Percentiles rank a stretch among this genome's conserved stretches.
Evolutionary conservation across 768 basidiomycete species (phyloP).

Genomic region (Aureoboletus auriporus): DNA sequence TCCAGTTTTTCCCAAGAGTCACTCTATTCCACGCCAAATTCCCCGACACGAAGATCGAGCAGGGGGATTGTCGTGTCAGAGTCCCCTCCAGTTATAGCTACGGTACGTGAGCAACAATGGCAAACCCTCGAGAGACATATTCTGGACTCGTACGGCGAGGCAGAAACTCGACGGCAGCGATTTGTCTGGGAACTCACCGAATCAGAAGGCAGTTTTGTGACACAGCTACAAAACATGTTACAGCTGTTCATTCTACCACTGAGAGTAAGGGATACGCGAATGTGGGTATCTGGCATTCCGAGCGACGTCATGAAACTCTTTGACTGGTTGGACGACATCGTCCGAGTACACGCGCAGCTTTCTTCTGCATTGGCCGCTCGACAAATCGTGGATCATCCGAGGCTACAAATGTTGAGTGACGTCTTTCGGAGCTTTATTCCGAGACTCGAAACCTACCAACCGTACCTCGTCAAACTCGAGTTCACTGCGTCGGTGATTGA

Average conservation of each 20-base stretch:
- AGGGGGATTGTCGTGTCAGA: constrained; percentile 4
- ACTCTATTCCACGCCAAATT: constrained; percentile 20
- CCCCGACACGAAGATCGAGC: constrained; percentile 9
- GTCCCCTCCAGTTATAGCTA: constrained; percentile 3
- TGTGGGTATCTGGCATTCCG: constrained; percentile 83
- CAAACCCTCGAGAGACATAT: constrained; percentile 17
- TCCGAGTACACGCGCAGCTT: constrained; percentile 69
- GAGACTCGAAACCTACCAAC: constrained; percentile 78
- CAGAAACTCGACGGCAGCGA: constrained; percentile 61
- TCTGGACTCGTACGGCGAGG: constrained; percentile 36
- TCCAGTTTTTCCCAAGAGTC: constrained; percentile 23
- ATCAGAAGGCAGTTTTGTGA: constrained; percentile 67
- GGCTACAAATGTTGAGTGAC: constrained; percentile 54
- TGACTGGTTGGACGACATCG: constrained; percentile 87
- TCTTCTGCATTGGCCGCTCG: constrained; percentile 43
- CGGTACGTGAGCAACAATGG: constrained; percentile 21
- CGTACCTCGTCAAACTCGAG: constrained; percentile 75
- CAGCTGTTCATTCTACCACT: constrained; percentile 76
- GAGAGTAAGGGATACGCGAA: constrained; percentile 60
- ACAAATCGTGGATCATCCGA: constrained; percentile 38
- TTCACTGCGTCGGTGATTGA: constrained; percentile 53
- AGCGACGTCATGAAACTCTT: constrained; percentile 64
- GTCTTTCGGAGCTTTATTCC: constrained; percentile 58
- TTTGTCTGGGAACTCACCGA: constrained; percentile 64
- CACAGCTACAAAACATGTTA: constrained; percentile 60